Base-by-base conservation (phyloP, 345 rosid species). In the Bruguiera parviflora region DNA sequence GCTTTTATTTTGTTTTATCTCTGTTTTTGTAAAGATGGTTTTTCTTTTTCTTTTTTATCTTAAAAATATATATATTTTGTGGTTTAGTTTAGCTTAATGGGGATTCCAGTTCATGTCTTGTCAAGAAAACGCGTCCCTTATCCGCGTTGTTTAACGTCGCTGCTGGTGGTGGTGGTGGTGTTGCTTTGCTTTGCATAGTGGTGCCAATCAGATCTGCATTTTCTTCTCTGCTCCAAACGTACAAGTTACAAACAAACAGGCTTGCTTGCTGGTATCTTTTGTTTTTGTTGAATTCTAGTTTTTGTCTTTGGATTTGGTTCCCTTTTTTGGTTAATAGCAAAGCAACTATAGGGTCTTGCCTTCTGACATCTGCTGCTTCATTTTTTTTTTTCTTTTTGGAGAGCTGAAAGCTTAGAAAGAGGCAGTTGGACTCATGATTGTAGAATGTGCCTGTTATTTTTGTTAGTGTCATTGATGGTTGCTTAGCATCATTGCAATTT, bases 111-210 rank as follows among this genome's bases (percentile, higher is more conserved):
- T 85, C 83, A 85, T 72, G 69, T 77, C 74, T 68, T 67, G 76
- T 79, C 84, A 82, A 67, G 81, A 69, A 85, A 72, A 81, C 91
- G 90, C 91, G 91, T 91, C 86, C 73, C 74, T 22, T 68, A 73
- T 72, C 77, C 82, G 73, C 69, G 84, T 79, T 81, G 69, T 64
- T 58, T 53, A 39, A 56, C 32, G 24, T 49, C n/a, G 11, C 35
- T 52, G 73, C 61, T 71, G 70, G 25, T 72, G 66, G 37, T 62
- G 64, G 35, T 6, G 37, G 58, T 53, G 19, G 53, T 24, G 52
- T 51, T 35, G 31, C 57, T 71, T 78, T 33, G 37, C 37, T 33
- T 8, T 43, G 71, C 76, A 73, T 72, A 28, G 58, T 66, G 76
- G 71, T 49, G 64, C 71, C 19, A 21, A 62, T 77, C 72, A 64